Percentiles rank a stretch among this genome's conserved stretches.
These are phyloP conservation scores for Mycena kentingensis DNA, from an alignment of 768 basidiomycete genomes.

Conservation along the genomic window DNA sequence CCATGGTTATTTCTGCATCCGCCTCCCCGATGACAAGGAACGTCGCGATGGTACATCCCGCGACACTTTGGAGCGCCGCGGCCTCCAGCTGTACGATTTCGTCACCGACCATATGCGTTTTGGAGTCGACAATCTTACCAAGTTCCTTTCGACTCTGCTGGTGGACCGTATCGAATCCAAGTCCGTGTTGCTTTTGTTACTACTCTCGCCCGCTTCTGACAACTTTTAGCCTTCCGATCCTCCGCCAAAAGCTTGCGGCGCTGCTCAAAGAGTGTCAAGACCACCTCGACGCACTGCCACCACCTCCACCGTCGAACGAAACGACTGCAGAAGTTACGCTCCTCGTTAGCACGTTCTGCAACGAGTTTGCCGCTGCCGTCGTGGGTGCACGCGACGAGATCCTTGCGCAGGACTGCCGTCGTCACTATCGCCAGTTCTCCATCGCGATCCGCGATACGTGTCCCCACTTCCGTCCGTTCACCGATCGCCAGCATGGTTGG, in stretches of 20 bases:
- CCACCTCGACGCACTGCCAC: slow-evolving; percentile 47
- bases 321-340: slow-evolving; percentile 48
- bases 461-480: slow-evolving; percentile 41
- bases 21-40: slow-evolving; percentile 61
- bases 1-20: slow-evolving; percentile 68
- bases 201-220: not conserved
- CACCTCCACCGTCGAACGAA: slow-evolving; percentile 38
- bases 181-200: slow-evolving; percentile 39
- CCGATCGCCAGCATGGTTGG: not conserved
- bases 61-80: slow-evolving; percentile 38
- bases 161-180: slow-evolving; percentile 52
- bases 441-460: slow-evolving; percentile 37
- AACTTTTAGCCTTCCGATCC: slow-evolving; percentile 47
- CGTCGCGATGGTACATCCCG: slow-evolving; percentile 41
- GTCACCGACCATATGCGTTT: slow-evolving; percentile 50
- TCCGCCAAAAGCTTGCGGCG: slow-evolving; percentile 41
- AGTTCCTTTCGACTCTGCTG: slow-evolving; percentile 53
- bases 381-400: slow-evolving; percentile 36
- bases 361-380: slow-evolving; percentile 35
- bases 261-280: slow-evolving; percentile 19
- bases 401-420: slow-evolving; percentile 39
- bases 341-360: slow-evolving; percentile 48
- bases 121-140: slow-evolving; percentile 56
- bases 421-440: slow-evolving; percentile 36
- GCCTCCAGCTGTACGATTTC: slow-evolving; percentile 47